Percentiles rank a stretch among this genome's conserved stretches.
Conservation (phyloP, 176 grass and related monocot species). For the Musa schizocarpa region DNA sequence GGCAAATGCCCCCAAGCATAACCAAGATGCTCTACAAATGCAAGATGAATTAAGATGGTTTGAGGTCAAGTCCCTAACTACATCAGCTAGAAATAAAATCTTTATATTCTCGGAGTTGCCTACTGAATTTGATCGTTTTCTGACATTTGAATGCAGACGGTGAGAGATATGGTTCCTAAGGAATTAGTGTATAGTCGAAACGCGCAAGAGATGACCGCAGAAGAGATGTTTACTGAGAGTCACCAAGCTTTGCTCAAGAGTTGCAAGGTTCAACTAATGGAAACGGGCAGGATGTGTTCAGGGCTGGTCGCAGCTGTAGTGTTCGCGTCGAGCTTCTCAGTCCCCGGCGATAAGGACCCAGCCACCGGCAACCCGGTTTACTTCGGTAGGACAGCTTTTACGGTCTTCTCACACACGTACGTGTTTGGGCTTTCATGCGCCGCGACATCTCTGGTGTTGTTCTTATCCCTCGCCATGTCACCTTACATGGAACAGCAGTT, state of each 20-base stretch:
- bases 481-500: slow-evolving; percentile 25
- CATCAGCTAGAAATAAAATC: too few species aligned
- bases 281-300: slow-evolving; percentile 16
- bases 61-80: slow-evolving; percentile 6
- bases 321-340: slow-evolving; percentile 33
- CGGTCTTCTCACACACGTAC: slow-evolving; percentile 24
- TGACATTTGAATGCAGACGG: not conserved
- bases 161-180: slow-evolving; percentile 11
- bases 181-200: slow-evolving; percentile 6
- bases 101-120: too few species aligned
- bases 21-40: slow-evolving; percentile 14
- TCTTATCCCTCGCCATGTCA: slow-evolving; percentile 21
- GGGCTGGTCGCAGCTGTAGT: slow-evolving; percentile 27
- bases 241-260: not conserved
- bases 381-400: slow-evolving; percentile 21
- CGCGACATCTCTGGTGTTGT: slow-evolving; percentile 17
- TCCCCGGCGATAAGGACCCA: slow-evolving; percentile 27
- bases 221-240: slow-evolving; percentile 15
- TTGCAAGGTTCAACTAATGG: not conserved
- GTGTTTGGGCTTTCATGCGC: slow-evolving; percentile 22
- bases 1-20: not conserved
- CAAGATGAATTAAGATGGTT: slow-evolving; percentile 20
- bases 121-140: too few species aligned
- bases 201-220: slow-evolving; percentile 5
- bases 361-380: slow-evolving; percentile 11